A percentile compares a stretch with the other conserved stretches of the same genome.
Conservation (phyloP, 2,329 filamentous ascomycete genomes). For the Fusarium sp. region DNA sequence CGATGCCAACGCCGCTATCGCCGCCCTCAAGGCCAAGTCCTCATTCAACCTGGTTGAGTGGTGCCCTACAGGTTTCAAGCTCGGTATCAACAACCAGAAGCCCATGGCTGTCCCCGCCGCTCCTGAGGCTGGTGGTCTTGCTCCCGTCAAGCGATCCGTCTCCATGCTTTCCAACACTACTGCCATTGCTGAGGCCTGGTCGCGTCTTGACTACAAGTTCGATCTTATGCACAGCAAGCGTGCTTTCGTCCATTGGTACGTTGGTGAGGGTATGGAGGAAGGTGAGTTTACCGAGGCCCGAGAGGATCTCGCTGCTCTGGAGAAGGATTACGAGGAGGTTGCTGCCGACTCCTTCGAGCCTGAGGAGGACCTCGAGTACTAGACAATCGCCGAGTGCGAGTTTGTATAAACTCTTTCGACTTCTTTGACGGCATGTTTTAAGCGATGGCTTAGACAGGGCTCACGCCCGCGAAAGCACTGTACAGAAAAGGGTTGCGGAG, state of each 20-base stretch:
- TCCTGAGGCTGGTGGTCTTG: slow-evolving; percentile 69
- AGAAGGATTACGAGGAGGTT: slow-evolving; percentile 90
- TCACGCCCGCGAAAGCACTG: slow-evolving; percentile 32
- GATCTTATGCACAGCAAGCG: slow-evolving; percentile 85
- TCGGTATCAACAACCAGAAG: slow-evolving; percentile 82
- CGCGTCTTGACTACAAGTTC: slow-evolving; percentile 79
- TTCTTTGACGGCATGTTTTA: slow-evolving; percentile 42
- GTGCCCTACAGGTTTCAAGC: slow-evolving; percentile 82
- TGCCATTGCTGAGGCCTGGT: slow-evolving; percentile 80
- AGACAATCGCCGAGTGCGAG: slow-evolving; percentile 53
- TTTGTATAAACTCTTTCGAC: slow-evolving; percentile 41
- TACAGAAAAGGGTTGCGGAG: slow-evolving; percentile 43
- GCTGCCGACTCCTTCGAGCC: slow-evolving; percentile 77
- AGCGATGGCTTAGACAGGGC: slow-evolving; percentile 31
- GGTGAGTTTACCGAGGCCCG: slow-evolving; percentile 90
- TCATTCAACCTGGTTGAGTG: slow-evolving; percentile 82
- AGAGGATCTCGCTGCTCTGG: slow-evolving; percentile 86
- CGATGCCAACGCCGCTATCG: slow-evolving; percentile 76
- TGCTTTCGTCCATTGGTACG: slow-evolving; percentile 83
- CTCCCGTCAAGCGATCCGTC: slow-evolving; percentile 72
- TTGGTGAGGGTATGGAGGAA: slow-evolving; percentile 93
- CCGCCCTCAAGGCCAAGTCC: slow-evolving; percentile 76
- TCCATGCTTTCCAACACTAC: slow-evolving; percentile 83
- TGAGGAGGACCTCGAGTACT: slow-evolving; percentile 83
- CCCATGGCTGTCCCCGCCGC: slow-evolving; percentile 69